A percentile compares a stretch with the other conserved stretches of the same genome.
These are phyloP conservation scores for Flammula alnicola DNA, from an alignment of 1,284 basidiomycete genomes.

Conservation along the genomic window DNA sequence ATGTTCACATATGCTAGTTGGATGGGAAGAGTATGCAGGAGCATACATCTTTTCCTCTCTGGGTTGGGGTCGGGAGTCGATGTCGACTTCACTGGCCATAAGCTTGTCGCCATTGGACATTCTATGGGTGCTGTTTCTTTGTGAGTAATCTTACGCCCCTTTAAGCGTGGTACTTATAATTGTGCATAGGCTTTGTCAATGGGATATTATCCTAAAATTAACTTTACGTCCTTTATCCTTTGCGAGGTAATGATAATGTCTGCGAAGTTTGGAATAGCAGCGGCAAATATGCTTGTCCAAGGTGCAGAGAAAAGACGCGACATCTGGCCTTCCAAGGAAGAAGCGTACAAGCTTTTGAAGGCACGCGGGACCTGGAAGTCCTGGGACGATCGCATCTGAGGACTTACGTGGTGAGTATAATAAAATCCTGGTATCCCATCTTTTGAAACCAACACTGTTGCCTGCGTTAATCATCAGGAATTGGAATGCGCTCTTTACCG, in stretches of 20 bases:
- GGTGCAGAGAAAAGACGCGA: conserved; percentile 48
- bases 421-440: not conserved
- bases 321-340: conserved; percentile 53
- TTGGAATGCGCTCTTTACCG: conserved; percentile 49
- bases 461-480: conserved; percentile 37
- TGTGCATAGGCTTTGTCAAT: conserved; percentile 44
- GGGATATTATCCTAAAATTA: conserved; percentile 42
- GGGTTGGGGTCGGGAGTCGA: conserved; percentile 42
- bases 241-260: conserved; percentile 50
- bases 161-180: no score
- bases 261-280: conserved; percentile 14
- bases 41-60: conserved; percentile 37
- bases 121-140: conserved; percentile 40
- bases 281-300: conserved; percentile 28
- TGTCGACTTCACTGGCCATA: conserved; percentile 39
- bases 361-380: conserved; percentile 42
- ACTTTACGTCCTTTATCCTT: conserved; percentile 44
- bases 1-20: conserved; percentile 32
- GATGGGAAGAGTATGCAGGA: conserved; percentile 44
- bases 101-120: conserved; percentile 41
- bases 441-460: not conserved
- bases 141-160: no score
- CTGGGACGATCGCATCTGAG: conserved; percentile 57
- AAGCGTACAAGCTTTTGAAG: conserved; percentile 46
- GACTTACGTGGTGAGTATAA: conserved; percentile 43